A percentile compares a stretch with the other conserved stretches of the same genome.
Conservation (phyloP, 208 protist genomes). For the Leptomonas seymouri region DNA sequence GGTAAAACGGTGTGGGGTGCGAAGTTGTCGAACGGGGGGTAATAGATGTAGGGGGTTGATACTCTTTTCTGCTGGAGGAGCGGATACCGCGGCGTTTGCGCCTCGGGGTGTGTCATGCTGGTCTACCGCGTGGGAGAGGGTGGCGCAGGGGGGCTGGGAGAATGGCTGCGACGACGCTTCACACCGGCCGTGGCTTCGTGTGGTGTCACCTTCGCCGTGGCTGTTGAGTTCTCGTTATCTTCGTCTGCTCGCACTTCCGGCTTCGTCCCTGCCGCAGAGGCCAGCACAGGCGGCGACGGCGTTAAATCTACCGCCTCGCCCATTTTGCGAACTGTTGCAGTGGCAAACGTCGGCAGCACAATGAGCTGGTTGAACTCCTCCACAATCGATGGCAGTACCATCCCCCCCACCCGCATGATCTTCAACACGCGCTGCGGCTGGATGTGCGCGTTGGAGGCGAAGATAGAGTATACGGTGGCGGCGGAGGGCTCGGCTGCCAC, state of each 20-base stretch:
- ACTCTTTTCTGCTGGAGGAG: no score
- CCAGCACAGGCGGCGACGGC: neutral
- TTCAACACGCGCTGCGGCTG: conserved; percentile 53
- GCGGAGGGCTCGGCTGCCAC: conserved; percentile 26
- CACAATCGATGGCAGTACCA: conserved; percentile 34
- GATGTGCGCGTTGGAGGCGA: conserved; percentile 64
- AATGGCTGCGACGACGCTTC: conserved; percentile 9
- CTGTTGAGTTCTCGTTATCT: no score
- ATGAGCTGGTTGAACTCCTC: conserved; percentile 38
- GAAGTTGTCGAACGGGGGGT: no score
- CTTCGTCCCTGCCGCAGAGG: neutral
- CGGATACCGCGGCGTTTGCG: no score
- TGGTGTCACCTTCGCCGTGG: neutral
- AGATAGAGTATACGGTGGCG: conserved; percentile 56
- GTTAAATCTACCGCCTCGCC: conserved; percentile 10
- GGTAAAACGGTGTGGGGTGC: no score
- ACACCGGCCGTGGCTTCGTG: neutral
- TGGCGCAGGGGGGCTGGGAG: conserved; percentile 1
- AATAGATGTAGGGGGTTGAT: no score
- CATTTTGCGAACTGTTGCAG: conserved; percentile 6
- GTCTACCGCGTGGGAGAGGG: neutral
- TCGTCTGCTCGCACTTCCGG: no score
- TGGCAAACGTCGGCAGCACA: conserved; percentile 14
- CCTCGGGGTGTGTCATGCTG: neutral
- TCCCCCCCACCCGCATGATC: conserved; percentile 52